Base-by-base conservation (phyloP, 1,284 basidiomycete species). In the Marasmius tenuissimus region DNA sequence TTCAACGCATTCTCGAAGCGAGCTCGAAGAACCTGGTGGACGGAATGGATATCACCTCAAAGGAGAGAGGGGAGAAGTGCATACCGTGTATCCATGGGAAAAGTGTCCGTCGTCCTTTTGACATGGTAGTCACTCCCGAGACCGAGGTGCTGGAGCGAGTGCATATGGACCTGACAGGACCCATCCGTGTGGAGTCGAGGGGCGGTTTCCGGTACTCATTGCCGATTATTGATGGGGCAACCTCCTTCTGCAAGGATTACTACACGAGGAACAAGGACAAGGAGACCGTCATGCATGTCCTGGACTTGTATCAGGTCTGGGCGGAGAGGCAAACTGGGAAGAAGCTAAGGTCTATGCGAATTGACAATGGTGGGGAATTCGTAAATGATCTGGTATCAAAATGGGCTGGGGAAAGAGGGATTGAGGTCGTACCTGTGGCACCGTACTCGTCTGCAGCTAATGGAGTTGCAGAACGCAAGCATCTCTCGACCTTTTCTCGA, bases 381-480 rank as follows among this genome's bases (percentile, higher is more conserved):
- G 57, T 61, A n/a, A 12, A 3, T 49, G 27, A 1, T 61, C 65
- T 35, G 67, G 68, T 0, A 70, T 71, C 10, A 40, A 63, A 5
- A 59, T 65, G 0, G 66, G 65, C 34, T n/a, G n/a, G n/a, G n/a
- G n/a, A n/a, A n/a, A n/a, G n/a, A n/a, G n/a, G n/a, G n/a, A n/a
- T n/a, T n/a, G n/a, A n/a, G n/a, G n/a, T n/a, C n/a, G n/a, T n/a
- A n/a, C 61, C 62, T 7, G 72, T 57, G 5, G 58, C 71, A 1
- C 65, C 67, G 1, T 66, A 64, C 35, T 60, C 65, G 3, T 66
- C 62, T 12, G 34, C 58, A 11, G 55, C 39, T 9, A 63, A 66
- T 47, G 62, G 62, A 0, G 58, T 64, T 4, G 60, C 53, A 11
- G 65, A 66, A 45, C 53, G 63, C 10, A 63, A 64, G 1, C 69